A percentile compares a stretch with the other conserved stretches of the same genome.
Conservation (phyloP, 345 rosid species). For the Camelina laxa region DNA sequence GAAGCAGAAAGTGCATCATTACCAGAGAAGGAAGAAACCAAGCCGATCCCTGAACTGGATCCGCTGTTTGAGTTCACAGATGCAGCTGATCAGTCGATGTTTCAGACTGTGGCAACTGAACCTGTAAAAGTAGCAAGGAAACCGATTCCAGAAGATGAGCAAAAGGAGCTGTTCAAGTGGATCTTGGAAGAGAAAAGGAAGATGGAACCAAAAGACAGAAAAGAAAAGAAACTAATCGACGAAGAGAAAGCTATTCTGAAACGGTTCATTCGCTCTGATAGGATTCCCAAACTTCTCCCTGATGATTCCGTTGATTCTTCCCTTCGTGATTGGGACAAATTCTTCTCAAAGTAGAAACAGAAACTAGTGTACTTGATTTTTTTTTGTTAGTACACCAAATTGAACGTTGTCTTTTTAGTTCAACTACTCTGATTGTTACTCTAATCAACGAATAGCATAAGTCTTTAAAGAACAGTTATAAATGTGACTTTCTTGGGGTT, state of each 20-base stretch:
- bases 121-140: conserved; percentile 46
- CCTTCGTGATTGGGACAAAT: conserved; percentile 38
- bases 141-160: conserved; percentile 72
- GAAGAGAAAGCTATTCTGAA: conserved; percentile 78
- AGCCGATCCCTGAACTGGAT: conserved; percentile 23
- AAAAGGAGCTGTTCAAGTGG: conserved; percentile 74
- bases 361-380: conserved; percentile 29
- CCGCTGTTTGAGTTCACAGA: conserved; percentile 36
- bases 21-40: conserved; percentile 38
- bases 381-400: conserved; percentile 29
- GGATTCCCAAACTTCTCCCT: conserved; percentile 54
- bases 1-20: conserved; percentile 27
- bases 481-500: background rate
- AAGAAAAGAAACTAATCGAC: conserved; percentile 58
- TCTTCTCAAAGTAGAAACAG: conserved; percentile 36
- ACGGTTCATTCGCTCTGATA: conserved; percentile 58
- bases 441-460: conserved; percentile 28
- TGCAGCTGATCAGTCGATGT: conserved; percentile 31
- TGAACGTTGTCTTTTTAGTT: conserved; percentile 4
- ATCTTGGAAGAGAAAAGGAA: conserved; percentile 79
- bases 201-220: conserved; percentile 53
- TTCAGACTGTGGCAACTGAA: conserved; percentile 35
- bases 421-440: conserved; percentile 23
- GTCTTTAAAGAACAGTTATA: background rate
- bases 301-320: conserved; percentile 47